Evolutionary conservation across 345 rosid species (phyloP).

Genomic region (Cochlearia excelsa): DNA sequence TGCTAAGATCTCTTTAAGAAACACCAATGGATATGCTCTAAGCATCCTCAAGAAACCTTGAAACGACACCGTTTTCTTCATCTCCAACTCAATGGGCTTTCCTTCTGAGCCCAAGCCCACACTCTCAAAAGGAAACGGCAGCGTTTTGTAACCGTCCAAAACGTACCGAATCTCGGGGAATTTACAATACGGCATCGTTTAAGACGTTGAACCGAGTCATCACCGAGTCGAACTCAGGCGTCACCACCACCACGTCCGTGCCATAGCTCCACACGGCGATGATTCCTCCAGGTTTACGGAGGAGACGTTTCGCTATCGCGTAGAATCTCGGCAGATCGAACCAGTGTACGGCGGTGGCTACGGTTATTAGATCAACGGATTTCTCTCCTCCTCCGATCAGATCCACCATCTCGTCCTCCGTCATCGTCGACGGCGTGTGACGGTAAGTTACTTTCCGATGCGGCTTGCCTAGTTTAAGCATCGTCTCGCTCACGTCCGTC

Average conservation of each 20-base stretch:
- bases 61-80: constrained; percentile 48
- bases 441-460: constrained; percentile 33
- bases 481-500: constrained; percentile 36
- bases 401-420: constrained; percentile 33
- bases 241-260: constrained; percentile 31
- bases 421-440: constrained; percentile 35
- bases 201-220: constrained; percentile 40
- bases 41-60: constrained; percentile 47
- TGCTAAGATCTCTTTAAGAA: no score
- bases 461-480: constrained; percentile 20
- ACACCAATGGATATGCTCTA: no score
- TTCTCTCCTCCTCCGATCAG: constrained; percentile 32
- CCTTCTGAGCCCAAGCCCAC: constrained; percentile 60
- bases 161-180: constrained; percentile 26
- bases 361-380: constrained; percentile 44
- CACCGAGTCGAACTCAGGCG: constrained; percentile 48
- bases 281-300: constrained; percentile 59
- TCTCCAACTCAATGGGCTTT: constrained; percentile 47
- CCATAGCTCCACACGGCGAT: constrained; percentile 63
- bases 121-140: constrained; percentile 64
- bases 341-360: constrained; percentile 62
- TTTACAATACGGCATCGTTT: constrained; percentile 49
- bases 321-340: constrained; percentile 63
- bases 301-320: constrained; percentile 41
- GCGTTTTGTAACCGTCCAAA: constrained; percentile 42